Evolutionary conservation across 257 asterid genomes (phyloP).

Genomic region (Plantago elongata): DNA sequence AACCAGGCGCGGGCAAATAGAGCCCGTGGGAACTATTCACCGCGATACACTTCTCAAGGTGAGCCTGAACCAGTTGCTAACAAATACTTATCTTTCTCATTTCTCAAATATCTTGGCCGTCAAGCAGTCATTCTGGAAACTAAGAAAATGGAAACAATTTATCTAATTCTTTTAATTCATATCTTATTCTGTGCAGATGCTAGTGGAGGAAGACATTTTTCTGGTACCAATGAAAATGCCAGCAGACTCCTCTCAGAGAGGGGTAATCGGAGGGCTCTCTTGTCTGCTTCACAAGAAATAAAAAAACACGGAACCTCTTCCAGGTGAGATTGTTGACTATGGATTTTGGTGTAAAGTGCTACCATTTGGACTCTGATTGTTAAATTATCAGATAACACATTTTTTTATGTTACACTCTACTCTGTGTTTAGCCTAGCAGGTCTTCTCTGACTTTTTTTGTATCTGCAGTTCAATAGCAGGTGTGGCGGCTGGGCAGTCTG

Average conservation of each 20-base stretch:
- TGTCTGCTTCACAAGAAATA: conserved; percentile 38
- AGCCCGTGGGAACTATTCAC: conserved; percentile 58
- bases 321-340: conserved; percentile 38
- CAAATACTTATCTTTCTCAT: no score
- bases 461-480: no score
- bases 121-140: neutral
- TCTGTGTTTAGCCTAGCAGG: no score
- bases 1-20: conserved; percentile 55
- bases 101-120: conserved; percentile 10
- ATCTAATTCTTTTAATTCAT: conserved; percentile 16
- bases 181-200: conserved; percentile 37
- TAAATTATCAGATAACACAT: no score
- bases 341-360: conserved; percentile 25
- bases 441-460: no score
- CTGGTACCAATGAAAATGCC: conserved; percentile 45
- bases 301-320: conserved; percentile 39
- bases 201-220: conserved; percentile 55
- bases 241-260: conserved; percentile 39
- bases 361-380: conserved; percentile 26
- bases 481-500: conserved; percentile 9
- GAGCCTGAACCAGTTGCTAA: conserved; percentile 20
- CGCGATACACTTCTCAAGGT: conserved; percentile 59
- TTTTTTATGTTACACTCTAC: no score
- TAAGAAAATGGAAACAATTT: neutral
- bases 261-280: conserved; percentile 33